phyloP scores from a whole-genome alignment of 495 filamentous ascomycete genomes.

The Amniculicola lignicola region DNA sequence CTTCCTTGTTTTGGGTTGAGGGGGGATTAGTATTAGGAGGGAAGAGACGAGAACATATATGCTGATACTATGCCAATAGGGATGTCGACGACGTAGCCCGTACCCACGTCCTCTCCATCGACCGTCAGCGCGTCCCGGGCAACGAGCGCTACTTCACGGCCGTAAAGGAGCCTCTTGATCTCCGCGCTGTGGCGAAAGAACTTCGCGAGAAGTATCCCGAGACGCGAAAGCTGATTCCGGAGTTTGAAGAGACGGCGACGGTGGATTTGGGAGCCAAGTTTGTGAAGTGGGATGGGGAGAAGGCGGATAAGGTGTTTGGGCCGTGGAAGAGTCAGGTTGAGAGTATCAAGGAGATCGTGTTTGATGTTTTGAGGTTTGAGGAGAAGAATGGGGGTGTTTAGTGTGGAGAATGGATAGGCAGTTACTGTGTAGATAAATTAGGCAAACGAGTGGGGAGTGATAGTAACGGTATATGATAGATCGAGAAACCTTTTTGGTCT shows the following conservation, averaged over 20 bases:
- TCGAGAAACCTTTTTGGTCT: too few species aligned
- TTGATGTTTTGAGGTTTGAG: conserved; percentile 18
- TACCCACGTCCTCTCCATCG: conserved; percentile 5
- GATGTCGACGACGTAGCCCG: conserved; percentile 20
- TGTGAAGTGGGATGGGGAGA: conserved; percentile 8
- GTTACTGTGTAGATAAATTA: neutral
- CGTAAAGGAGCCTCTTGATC: neutral
- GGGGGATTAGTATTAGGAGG: neutral
- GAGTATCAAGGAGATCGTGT: conserved; percentile 9
- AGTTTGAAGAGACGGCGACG: neutral
- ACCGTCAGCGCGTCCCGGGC: neutral
- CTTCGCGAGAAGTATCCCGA: conserved; percentile 3
- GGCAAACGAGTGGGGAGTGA: neutral
- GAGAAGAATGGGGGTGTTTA: neutral
- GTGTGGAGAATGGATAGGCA: too few species aligned
- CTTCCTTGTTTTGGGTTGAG: neutral
- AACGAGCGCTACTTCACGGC: conserved; percentile 19
- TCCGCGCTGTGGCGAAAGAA: neutral
- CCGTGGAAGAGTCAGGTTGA: conserved; percentile 16
- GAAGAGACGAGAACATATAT: too few species aligned
- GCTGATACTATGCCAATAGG: neutral
- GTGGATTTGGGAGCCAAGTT: neutral
- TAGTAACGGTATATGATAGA: too few species aligned
- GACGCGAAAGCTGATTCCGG: neutral
- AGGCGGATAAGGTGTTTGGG: conserved; percentile 25